phyloP scores from a whole-genome alignment of 768 basidiomycete genomes.

The Suillus tomentosus region DNA sequence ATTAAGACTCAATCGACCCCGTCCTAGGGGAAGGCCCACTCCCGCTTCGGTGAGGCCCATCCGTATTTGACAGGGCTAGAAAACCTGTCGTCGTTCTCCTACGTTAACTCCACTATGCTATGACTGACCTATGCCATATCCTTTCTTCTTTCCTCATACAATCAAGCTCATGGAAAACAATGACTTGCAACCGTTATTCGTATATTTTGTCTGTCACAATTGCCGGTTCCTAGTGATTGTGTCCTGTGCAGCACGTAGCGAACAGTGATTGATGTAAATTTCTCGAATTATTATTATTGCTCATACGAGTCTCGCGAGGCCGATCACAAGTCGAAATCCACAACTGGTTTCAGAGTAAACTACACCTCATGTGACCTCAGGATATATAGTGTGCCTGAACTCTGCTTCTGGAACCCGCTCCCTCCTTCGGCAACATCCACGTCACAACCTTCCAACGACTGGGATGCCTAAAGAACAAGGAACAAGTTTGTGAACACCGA shows the following conservation, averaged over 20 bases:
- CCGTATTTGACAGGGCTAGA: slow-evolving; percentile 22
- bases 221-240: neutral
- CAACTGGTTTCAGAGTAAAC: too few relatives aligned
- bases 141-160: neutral
- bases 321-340: too few relatives aligned
- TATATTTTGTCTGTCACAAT: neutral
- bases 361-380: too few relatives aligned
- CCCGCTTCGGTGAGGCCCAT: slow-evolving; percentile 32
- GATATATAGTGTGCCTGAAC: too few relatives aligned
- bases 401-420: too few relatives aligned
- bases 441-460: too few relatives aligned
- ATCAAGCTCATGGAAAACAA: neutral
- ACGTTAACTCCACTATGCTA: neutral
- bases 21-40: slow-evolving; percentile 45
- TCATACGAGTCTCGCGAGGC: too few relatives aligned
- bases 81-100: slow-evolving; percentile 12
- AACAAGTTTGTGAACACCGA: too few relatives aligned
- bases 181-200: neutral
- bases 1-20: slow-evolving; percentile 46
- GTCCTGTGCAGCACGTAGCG: neutral
- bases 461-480: too few relatives aligned
- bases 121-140: slow-evolving; percentile 1
- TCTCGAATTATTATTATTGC: neutral
- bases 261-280: neutral
- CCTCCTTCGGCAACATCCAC: too few relatives aligned